Evolutionary conservation across 1,284 basidiomycete genomes (phyloP).

Genomic region (Rhodotorula sp.): DNA sequence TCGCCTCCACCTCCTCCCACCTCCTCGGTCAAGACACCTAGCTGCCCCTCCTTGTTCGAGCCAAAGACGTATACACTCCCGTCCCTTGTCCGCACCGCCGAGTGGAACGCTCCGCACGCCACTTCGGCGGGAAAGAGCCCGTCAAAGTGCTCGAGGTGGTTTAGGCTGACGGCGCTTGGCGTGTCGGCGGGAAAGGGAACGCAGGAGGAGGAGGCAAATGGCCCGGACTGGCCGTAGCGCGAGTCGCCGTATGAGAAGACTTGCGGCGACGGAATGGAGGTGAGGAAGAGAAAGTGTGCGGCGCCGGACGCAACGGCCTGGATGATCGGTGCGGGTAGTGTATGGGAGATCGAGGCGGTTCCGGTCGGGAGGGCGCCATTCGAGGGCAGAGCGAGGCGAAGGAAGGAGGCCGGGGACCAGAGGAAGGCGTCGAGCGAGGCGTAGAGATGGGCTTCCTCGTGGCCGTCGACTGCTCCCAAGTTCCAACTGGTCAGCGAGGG

Average conservation of each 20-base stretch:
- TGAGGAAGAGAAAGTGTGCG: slow-evolving; percentile 31
- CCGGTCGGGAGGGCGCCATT: background rate
- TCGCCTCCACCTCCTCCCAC: slow-evolving; percentile 10
- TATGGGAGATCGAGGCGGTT: too few species aligned
- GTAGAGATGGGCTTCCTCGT: background rate
- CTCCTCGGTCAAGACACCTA: slow-evolving; percentile 7
- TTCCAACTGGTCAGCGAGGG: background rate
- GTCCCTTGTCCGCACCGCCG: slow-evolving; percentile 11
- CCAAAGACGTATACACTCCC: slow-evolving; percentile 33
- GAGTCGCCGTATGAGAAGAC: slow-evolving; percentile 28
- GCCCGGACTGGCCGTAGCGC: slow-evolving; percentile 27
- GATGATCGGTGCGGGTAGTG: background rate
- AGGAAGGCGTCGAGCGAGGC: slow-evolving; percentile 2
- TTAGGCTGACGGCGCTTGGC: background rate
- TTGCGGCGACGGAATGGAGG: background rate
- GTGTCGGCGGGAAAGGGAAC: background rate
- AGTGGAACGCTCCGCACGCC: slow-evolving; percentile 31
- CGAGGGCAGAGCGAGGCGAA: background rate
- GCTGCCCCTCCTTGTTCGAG: slow-evolving; percentile 16
- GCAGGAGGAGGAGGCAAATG: background rate
- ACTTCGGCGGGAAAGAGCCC: slow-evolving; percentile 8
- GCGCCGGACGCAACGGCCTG: slow-evolving; percentile 20
- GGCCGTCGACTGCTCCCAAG: background rate
- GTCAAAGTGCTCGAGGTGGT: slow-evolving; percentile 23
- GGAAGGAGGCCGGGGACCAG: background rate